Percentiles rank a stretch among this genome's conserved stretches.
Conservation (phyloP, 176 grass and related monocot genomes). For the Pontederia crassipes region DNA sequence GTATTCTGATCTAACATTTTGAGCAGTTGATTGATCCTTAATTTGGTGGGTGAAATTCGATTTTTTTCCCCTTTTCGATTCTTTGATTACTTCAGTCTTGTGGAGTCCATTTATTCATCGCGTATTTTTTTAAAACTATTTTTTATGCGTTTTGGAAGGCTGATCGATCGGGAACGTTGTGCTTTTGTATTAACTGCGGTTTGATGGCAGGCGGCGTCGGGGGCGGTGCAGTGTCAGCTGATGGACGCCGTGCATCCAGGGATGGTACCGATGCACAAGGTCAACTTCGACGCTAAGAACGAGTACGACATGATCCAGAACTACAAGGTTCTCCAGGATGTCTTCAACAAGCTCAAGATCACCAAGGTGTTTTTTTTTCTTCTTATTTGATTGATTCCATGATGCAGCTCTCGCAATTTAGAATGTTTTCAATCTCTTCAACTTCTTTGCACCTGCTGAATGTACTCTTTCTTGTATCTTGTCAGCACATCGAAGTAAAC, state of each 20-base stretch:
- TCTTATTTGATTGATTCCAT: neutral
- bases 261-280: slow-evolving; percentile 92
- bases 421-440: too few relatives aligned
- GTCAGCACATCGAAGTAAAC: slow-evolving; percentile 84
- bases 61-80: too few relatives aligned
- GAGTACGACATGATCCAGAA: slow-evolving; percentile 99
- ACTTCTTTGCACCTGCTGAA: too few relatives aligned
- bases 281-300: slow-evolving; percentile 92
- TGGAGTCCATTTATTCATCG: neutral
- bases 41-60: too few relatives aligned
- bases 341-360: slow-evolving; percentile 95
- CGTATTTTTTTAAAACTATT: neutral
- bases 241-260: slow-evolving; percentile 87
- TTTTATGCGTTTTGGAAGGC: neutral
- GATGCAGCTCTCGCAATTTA: neutral
- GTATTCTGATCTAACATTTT: too few relatives aligned
- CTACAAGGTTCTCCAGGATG: slow-evolving; percentile 97
- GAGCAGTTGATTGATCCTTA: too few relatives aligned
- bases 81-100: too few relatives aligned
- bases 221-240: slow-evolving; percentile 82
- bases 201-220: slow-evolving; percentile 58
- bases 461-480: slow-evolving; percentile 2
- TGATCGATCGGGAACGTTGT: neutral
- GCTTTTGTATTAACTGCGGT: neutral
- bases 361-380: slow-evolving; percentile 41